A percentile compares a stretch with the other conserved stretches of the same genome.
These are phyloP conservation scores for Salix udensis DNA, from an alignment of 345 rosid species.

Conservation along the genomic window DNA sequence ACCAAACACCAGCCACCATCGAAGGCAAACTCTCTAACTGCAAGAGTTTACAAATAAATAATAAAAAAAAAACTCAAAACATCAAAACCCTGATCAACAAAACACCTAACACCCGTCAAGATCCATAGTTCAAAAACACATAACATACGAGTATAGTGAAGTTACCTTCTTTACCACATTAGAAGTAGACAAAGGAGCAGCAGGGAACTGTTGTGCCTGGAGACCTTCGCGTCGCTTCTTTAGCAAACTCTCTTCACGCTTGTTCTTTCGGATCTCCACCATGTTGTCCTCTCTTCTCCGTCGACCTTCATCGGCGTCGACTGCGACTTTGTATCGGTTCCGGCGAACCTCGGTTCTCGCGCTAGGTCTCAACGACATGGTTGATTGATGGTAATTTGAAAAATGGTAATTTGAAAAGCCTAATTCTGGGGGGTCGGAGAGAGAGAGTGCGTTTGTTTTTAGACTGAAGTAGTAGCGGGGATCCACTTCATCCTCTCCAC, in stretches of 20 bases:
- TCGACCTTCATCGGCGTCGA: constrained; percentile 25
- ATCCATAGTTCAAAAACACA: not conserved
- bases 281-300: constrained; percentile 25
- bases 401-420: not conserved
- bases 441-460: too few species aligned
- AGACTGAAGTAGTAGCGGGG: too few species aligned
- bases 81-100: not conserved
- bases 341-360: constrained; percentile 16
- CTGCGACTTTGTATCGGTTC: constrained; percentile 16
- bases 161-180: constrained; percentile 21
- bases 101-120: not conserved
- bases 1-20: constrained; percentile 26
- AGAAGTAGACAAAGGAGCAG: not conserved
- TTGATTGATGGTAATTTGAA: not conserved
- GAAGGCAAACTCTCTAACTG: constrained; percentile 31
- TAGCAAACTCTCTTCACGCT: constrained; percentile 28
- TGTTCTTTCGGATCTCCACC: constrained; percentile 30
- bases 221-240: constrained; percentile 34
- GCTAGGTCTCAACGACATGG: constrained; percentile 20
- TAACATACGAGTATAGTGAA: not conserved
- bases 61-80: not conserved
- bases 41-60: not conserved
- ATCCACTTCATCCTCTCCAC: too few species aligned
- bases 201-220: constrained; percentile 8
- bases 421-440: not conserved